Conservation (phyloP, 331 rosid species). For the Arachis monticola region DNA sequence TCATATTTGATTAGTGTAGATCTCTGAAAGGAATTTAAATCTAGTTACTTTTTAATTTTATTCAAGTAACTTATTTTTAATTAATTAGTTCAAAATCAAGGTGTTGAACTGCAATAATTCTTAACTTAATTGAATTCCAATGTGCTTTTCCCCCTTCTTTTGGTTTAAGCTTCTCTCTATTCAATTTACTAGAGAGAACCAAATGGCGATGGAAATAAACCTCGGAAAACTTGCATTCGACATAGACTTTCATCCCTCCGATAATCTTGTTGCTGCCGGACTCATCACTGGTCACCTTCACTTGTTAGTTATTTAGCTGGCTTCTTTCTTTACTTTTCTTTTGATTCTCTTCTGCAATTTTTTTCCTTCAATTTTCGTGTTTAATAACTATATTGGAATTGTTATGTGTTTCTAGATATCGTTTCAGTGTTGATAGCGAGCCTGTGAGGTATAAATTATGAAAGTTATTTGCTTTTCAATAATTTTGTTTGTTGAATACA, state of each 20-base stretch:
- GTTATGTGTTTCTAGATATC: constrained; percentile 49
- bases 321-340: background rate
- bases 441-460: constrained; percentile 59
- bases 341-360: background rate
- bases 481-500: background rate
- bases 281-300: constrained; percentile 73
- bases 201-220: constrained; percentile 60
- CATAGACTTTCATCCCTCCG: constrained; percentile 80
- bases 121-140: too few relatives aligned
- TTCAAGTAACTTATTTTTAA: too few relatives aligned
- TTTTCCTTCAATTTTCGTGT: background rate
- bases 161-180: too few relatives aligned
- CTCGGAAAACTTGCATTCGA: constrained; percentile 72
- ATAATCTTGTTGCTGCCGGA: constrained; percentile 61
- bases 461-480: background rate
- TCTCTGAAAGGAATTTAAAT: too few relatives aligned
- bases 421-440: constrained; percentile 54
- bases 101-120: too few relatives aligned
- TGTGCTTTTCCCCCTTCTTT: too few relatives aligned
- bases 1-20: too few relatives aligned
- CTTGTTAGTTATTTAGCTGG: constrained; percentile 46
- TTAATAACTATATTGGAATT: background rate
- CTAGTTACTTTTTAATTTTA: too few relatives aligned
- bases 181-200: background rate
- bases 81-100: too few relatives aligned